Evolutionary conservation across 192 early-diverging fungal genomes (phyloP), one percentile per base, ranked within the genome.

Genomic region (Lunasporangiospora selenospora): DNA sequence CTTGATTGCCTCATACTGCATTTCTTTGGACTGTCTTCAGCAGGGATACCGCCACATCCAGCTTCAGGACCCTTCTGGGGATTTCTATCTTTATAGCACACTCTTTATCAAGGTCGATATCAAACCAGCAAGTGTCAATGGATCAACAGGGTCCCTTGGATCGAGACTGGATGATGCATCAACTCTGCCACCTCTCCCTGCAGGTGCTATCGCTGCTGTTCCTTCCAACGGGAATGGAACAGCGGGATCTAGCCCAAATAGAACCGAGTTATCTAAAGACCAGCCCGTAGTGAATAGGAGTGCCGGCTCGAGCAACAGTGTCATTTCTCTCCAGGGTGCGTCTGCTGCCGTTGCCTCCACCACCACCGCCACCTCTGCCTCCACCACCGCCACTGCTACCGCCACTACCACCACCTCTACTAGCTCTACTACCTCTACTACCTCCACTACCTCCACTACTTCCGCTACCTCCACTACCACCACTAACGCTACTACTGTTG

Each of bases 31-130:
- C 39, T 73, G 71, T 33, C 62, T 80, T 50, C 63, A 80, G 42
- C 48, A 66, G 77, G 89, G 89, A 1, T 91, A 91, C 44, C 84
- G 89, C 2, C 88, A 91, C 53, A 79, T 89, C 18, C 88, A 83
- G 19, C 59, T 91, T 16, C 77, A 88, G 31, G 85, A 88, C 62
- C 33, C 75, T 27, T 78, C 83, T 27, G 89, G 89, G 19, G 87
- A 90, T 33, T 78, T 80, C 21, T 77, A 87, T 23, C 71, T 83
- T 26, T 90, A 89, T 58, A 86, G 85, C 15, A 85, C 87, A 2
- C 62, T 90, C n/a, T 90, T 88, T 62, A 64, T 81, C 55, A 73
- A 46, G 46, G 48, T 73, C 29, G 37, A 39, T 2, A 73, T 73
- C 30, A 42, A 61, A 11, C 54, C 69, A 24, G 49, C 50, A 0